These are phyloP conservation scores for Naganishia liquefaciens DNA, from an alignment of 1,284 basidiomycete species.

Conservation along the genomic window DNA sequence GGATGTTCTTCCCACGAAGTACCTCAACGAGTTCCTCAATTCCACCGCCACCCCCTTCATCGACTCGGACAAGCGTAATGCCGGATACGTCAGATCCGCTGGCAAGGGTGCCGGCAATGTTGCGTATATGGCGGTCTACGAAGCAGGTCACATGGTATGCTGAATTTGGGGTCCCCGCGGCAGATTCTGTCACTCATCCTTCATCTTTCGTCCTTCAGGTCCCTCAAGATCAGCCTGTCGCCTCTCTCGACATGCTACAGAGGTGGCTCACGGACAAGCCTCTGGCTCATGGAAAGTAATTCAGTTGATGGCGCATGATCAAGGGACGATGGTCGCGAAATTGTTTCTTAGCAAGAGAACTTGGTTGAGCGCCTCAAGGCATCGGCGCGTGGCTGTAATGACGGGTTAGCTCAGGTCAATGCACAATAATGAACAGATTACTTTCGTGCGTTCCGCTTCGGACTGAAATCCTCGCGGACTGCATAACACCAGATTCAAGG, in stretches of 20 bases:
- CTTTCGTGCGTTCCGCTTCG: too few relatives aligned
- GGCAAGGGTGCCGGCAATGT: slow-evolving; percentile 70
- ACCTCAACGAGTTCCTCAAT: slow-evolving; percentile 63
- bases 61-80: slow-evolving; percentile 47
- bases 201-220: slow-evolving; percentile 53
- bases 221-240: slow-evolving; percentile 78
- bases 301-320: too few relatives aligned
- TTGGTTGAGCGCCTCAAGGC: too few relatives aligned
- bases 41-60: slow-evolving; percentile 62
- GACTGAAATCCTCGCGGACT: too few relatives aligned
- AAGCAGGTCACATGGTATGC: slow-evolving; percentile 72
- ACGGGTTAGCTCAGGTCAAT: too few relatives aligned
- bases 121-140: slow-evolving; percentile 69
- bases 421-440: too few relatives aligned
- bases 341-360: too few relatives aligned
- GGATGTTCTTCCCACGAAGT: slow-evolving; percentile 56
- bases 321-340: too few relatives aligned
- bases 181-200: slow-evolving; percentile 20
- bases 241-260: slow-evolving; percentile 63
- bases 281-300: slow-evolving; percentile 41
- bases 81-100: slow-evolving; percentile 57
- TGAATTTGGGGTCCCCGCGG: neutral
- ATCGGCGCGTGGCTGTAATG: too few relatives aligned
- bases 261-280: slow-evolving; percentile 61
- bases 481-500: too few relatives aligned